Conservation (phyloP, 2,329 filamentous ascomycete genomes). For the Macrophomina tecta region DNA sequence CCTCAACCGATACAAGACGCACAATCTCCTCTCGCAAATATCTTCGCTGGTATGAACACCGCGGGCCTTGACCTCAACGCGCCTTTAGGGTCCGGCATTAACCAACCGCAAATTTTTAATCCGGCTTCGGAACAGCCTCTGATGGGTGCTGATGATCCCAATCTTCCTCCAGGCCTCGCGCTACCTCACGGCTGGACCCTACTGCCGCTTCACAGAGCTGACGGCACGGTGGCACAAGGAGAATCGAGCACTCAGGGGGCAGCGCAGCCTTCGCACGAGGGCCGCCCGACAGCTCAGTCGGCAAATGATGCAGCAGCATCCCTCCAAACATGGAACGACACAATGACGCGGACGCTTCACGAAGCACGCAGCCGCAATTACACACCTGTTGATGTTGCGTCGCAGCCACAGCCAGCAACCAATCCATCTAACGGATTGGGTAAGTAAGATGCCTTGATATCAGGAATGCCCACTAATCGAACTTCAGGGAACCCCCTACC, state of each 20-base stretch:
- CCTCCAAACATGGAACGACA: constrained; percentile 23
- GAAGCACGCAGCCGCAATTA: constrained; percentile 15
- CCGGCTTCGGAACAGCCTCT: constrained; percentile 37
- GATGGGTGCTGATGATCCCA: constrained; percentile 42
- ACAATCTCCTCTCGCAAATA: constrained; percentile 41
- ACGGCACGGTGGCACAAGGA: not conserved
- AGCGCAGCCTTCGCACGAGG: not conserved
- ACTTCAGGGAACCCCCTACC: not conserved
- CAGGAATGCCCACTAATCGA: not conserved
- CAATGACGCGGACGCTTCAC: constrained; percentile 12
- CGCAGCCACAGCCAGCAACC: not conserved
- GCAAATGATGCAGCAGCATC: constrained; percentile 8
- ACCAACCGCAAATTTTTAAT: constrained; percentile 17
- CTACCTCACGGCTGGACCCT: constrained; percentile 47
- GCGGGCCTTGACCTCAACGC: constrained; percentile 38
- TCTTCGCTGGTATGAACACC: constrained; percentile 35
- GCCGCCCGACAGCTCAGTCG: not conserved
- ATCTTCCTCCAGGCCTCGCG: constrained; percentile 43
- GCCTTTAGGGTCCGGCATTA: constrained; percentile 34
- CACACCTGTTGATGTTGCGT: not conserved
- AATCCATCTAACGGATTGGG: not conserved
- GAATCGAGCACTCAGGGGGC: not conserved
- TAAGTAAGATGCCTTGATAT: not conserved
- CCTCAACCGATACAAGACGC: constrained; percentile 36
- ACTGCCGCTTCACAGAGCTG: constrained; percentile 29